Conservation (phyloP, 2,329 filamentous ascomycete genomes). For the Tolypocladium tropicale region DNA sequence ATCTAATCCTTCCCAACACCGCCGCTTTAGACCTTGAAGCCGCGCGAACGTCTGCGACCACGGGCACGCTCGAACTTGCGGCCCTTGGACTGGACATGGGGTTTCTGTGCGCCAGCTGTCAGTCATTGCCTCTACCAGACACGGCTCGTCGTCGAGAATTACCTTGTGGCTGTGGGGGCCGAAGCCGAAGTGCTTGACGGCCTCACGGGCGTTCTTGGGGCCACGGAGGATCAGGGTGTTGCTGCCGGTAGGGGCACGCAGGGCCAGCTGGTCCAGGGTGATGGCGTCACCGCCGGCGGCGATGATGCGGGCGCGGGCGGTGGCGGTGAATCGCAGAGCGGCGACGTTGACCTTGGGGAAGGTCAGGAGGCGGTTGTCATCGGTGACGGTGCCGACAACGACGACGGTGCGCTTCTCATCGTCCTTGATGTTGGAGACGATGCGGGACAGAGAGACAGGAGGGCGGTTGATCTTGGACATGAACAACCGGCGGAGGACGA, state of each 20-base stretch:
- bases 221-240: conserved; percentile 97
- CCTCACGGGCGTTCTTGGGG: conserved; percentile 96
- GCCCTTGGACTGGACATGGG: conserved; percentile 95
- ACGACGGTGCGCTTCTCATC: conserved; percentile 79
- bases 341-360: conserved; percentile 90
- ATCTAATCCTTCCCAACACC: conserved; percentile 9
- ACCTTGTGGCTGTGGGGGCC: conserved; percentile 98
- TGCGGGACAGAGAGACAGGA: conserved; percentile 87
- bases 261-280: conserved; percentile 94
- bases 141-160: conserved; percentile 17
- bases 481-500: conserved; percentile 91
- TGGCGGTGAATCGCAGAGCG: conserved; percentile 92
- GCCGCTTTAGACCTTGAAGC: conserved; percentile 95
- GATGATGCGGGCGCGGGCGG: conserved; percentile 84
- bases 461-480: conserved; percentile 98
- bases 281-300: conserved; percentile 91
- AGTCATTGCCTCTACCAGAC: background rate
- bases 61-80: conserved; percentile 99
- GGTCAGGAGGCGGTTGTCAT: conserved; percentile 88
- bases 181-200: conserved; percentile 98
- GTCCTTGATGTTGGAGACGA: conserved; percentile 59
- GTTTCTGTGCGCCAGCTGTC: conserved; percentile 54
- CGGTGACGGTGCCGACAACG: conserved; percentile 88
- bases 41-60: conserved; percentile 95
- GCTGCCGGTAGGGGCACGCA: conserved; percentile 87